Percentiles rank a stretch among this genome's conserved stretches.
These are phyloP conservation scores for Gossypium stocksii DNA, from an alignment of 345 rosid genomes.

Conservation along the genomic window DNA sequence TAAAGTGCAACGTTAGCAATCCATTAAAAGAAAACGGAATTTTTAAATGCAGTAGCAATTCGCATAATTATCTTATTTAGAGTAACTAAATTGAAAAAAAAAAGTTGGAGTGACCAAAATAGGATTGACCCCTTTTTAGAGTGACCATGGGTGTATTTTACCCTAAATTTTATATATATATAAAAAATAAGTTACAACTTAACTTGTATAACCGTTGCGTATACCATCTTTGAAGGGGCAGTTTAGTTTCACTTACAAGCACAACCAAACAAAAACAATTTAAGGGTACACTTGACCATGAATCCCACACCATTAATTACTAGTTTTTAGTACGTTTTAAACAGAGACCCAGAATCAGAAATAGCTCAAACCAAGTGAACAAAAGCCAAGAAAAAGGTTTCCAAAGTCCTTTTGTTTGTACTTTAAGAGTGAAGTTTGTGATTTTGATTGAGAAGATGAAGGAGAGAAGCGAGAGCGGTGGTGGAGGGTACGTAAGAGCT, in stretches of 20 bases:
- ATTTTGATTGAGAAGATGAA: constrained; percentile 35
- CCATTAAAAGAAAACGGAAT: no score
- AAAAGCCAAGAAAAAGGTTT: not conserved
- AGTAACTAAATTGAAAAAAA: no score
- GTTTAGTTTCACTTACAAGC: not conserved
- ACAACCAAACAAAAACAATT: not conserved
- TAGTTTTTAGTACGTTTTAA: not conserved
- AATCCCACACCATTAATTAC: constrained; percentile 15
- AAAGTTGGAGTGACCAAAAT: no score
- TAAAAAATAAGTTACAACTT: no score
- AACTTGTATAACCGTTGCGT: not conserved
- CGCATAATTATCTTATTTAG: no score
- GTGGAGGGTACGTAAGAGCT: constrained; percentile 84
- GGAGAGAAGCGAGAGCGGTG: constrained; percentile 57
- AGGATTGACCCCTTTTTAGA: no score
- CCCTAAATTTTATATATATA: no score
- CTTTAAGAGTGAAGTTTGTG: not conserved
- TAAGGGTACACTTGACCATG: constrained; percentile 41
- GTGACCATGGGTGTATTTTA: no score
- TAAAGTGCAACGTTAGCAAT: no score
- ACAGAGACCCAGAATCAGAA: not conserved
- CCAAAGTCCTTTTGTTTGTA: not conserved
- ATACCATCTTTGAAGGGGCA: constrained; percentile 14
- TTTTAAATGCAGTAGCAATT: no score
- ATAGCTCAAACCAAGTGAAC: not conserved